Percentiles rank a stretch among this genome's conserved stretches.
Conservation (phyloP, 257 asterid genomes). For the Gentiana macrophylla region DNA sequence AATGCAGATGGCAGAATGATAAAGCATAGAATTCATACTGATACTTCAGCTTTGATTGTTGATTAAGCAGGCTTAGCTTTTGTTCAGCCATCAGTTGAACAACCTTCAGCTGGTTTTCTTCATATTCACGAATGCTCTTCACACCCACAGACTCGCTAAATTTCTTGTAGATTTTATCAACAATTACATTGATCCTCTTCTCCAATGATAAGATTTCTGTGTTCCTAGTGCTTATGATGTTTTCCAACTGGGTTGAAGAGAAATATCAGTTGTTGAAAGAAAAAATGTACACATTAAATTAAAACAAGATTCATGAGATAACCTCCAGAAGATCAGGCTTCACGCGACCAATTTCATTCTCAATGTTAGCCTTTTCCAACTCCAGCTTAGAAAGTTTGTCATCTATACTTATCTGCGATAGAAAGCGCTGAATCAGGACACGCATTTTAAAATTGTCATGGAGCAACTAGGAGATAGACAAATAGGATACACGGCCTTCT, state of each 20-base stretch:
- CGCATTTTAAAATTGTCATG: too few relatives aligned
- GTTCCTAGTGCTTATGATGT: conserved; percentile 38
- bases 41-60: conserved; percentile 83
- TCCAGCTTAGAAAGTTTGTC: conserved; percentile 75
- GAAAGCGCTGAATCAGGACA: background rate
- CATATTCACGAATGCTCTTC: conserved; percentile 86
- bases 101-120: conserved; percentile 92
- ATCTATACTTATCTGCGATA: conserved; percentile 75
- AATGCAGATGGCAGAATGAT: conserved; percentile 2
- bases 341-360: conserved; percentile 57
- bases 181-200: conserved; percentile 68
- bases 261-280: conserved; percentile 8
- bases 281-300: conserved; percentile 6
- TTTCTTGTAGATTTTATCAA: conserved; percentile 73
- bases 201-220: conserved; percentile 47
- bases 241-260: conserved; percentile 52
- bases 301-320: conserved; percentile 12
- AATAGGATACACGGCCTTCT: too few relatives aligned
- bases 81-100: conserved; percentile 79
- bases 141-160: conserved; percentile 97
- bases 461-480: too few relatives aligned
- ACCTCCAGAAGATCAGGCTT: conserved; percentile 81
- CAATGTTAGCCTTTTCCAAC: conserved; percentile 67
- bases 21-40: conserved; percentile 49
- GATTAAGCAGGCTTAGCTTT: conserved; percentile 79